Evolutionary conservation across 2,329 filamentous ascomycete species (phyloP).

Genomic region (Bipolaris zeicola): DNA sequence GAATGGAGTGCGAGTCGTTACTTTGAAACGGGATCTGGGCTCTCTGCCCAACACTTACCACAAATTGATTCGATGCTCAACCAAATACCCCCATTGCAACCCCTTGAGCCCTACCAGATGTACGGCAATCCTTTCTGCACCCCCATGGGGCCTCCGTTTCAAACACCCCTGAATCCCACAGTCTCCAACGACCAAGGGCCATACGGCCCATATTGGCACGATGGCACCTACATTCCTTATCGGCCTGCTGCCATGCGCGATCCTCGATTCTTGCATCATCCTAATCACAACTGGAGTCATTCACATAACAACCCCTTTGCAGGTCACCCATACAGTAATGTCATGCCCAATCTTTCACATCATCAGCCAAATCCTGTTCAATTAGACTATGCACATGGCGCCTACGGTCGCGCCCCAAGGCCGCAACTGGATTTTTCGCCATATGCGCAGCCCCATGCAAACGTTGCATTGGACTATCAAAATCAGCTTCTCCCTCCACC

Average conservation of each 20-base stretch:
- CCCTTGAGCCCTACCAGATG: slow-evolving; percentile 58
- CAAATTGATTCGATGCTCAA: slow-evolving; percentile 67
- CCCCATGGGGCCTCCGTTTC: slow-evolving; percentile 41
- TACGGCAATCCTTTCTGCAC: slow-evolving; percentile 42
- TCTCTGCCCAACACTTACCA: slow-evolving; percentile 51
- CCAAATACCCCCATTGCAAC: slow-evolving; percentile 63
- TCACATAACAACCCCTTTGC: slow-evolving; percentile 38
- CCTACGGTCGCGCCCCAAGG: slow-evolving; percentile 30
- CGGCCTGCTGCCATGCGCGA: slow-evolving; percentile 49
- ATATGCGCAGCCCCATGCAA: slow-evolving; percentile 34
- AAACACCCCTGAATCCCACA: slow-evolving; percentile 46
- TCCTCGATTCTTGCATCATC: slow-evolving; percentile 44
- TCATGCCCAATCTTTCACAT: slow-evolving; percentile 31
- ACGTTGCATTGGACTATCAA: slow-evolving; percentile 36
- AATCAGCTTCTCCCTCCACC: slow-evolving; percentile 26
- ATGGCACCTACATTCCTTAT: slow-evolving; percentile 50
- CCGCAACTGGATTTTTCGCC: slow-evolving; percentile 33
- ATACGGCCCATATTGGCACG: slow-evolving; percentile 51
- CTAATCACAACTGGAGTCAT: slow-evolving; percentile 39
- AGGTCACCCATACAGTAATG: slow-evolving; percentile 34
- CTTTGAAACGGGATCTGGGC: slow-evolving; percentile 45
- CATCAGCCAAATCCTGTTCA: slow-evolving; percentile 36
- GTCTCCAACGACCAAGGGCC: slow-evolving; percentile 50
- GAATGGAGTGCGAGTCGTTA: slow-evolving; percentile 47
- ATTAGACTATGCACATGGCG: slow-evolving; percentile 30